phyloP scores from a whole-genome alignment of 2,329 filamentous ascomycete species.

The Ophidiomyces ophidiicola region DNA sequence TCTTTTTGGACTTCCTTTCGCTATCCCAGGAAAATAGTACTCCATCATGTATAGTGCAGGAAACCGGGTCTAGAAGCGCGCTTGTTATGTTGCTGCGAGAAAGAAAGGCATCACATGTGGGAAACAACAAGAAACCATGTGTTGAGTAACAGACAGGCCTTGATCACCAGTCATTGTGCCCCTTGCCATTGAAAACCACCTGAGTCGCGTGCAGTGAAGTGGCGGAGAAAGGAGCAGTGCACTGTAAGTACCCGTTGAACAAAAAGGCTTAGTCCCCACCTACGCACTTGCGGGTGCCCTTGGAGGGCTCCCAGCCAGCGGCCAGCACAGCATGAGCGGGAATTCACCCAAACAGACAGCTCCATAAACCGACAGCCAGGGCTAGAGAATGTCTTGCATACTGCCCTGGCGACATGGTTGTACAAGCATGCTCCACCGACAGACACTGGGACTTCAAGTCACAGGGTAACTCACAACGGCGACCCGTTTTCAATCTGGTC shows the following conservation, averaged over 20 bases:
- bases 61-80: background rate
- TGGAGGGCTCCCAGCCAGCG: too few species aligned
- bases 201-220: too few species aligned
- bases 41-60: background rate
- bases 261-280: too few species aligned
- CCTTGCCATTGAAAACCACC: too few species aligned
- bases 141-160: slow-evolving; percentile 4
- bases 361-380: slow-evolving; percentile 5
- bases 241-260: too few species aligned
- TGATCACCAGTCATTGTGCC: too few species aligned
- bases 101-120: slow-evolving; percentile 8
- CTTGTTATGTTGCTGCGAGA: background rate
- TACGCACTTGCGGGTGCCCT: too few species aligned
- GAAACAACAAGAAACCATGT: slow-evolving; percentile 6
- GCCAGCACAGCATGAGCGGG: background rate
- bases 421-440: slow-evolving; percentile 13
- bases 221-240: too few species aligned
- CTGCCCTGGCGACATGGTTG: slow-evolving; percentile 11
- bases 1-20: slow-evolving; percentile 3
- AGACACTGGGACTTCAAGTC: slow-evolving; percentile 6
- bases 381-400: slow-evolving; percentile 15
- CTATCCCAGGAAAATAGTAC: slow-evolving; percentile 2
- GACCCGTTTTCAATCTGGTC: slow-evolving; percentile 8
- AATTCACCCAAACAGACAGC: slow-evolving; percentile 3
- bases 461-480: slow-evolving; percentile 8